Base-by-base conservation (phyloP, 2,329 filamentous ascomycete genomes). In the Harringtonia lauricola region DNA sequence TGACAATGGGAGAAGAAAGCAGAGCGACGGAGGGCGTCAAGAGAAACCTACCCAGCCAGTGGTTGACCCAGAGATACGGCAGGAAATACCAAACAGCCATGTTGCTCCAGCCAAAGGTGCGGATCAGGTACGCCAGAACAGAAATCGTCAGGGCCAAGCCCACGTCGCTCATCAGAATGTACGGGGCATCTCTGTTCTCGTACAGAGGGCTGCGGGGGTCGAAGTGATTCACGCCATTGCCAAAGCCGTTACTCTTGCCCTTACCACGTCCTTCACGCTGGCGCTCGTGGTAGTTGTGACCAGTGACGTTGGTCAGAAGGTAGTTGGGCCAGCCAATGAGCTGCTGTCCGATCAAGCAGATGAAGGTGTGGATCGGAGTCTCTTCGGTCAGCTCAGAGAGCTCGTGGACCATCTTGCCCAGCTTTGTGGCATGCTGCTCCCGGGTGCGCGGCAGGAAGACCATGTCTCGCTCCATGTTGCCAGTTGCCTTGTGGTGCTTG, bases 401-500 rank as follows among this genome's bases (percentile, higher is more conserved):
- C 67, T 96, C 86, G 64, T 95, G 86, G 42, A 74, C 70, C 46
- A 89, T 57, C 56, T 74, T 76, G 57, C 88, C 86, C 47, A 90
- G 63, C 47, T 83, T 82, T 48, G 72, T 74, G 52, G 88, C 86
- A 58, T 85, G 89, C 60, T 84, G 68, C 53, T 92, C 79, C 47
- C 89, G 82, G 44, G 88, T 95, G 67, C 86, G 86, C 48, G 92
- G 92, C n/a, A 96, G 74, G 62, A 95, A 96, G 51, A 96, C 92
- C 92, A 98, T 98, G 67, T 98, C 92, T 54, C 90, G 86, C 68
- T 94, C 88, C 68, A 98, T 81, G 74, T 98, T 79, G 56, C 89
- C 92, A 33, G 92, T 98, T 51, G 89, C 88, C 77, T 96, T 96
- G 84, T 98, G 92, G 73, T 98, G 92, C 79, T 95, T 95, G 71